Base-by-base conservation (phyloP, 768 basidiomycete genomes). In the Suillus decipiens region DNA sequence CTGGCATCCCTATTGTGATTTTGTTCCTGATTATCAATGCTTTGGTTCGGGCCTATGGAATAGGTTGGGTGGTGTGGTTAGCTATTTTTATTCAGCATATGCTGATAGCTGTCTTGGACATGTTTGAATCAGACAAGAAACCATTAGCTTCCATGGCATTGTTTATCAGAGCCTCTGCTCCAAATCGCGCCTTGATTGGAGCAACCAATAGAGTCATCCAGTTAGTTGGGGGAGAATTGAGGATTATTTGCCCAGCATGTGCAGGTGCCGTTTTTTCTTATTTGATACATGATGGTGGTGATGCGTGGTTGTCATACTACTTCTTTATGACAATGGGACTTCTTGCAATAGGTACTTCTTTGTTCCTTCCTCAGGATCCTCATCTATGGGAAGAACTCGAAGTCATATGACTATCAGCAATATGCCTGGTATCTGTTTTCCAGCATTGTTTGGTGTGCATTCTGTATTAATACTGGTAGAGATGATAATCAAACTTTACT, bases 141-240 rank as follows among this genome's bases (percentile, higher is more conserved):
- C 28, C 3, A 28, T 28, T 28, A 48, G 47, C 22, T 6, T 24
- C 47, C n/a, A 11, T 48, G 47, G n/a, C 17, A 3, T 47, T 45
- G 17, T 45, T 15, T 31, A 8, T 60, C 50, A 39, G n/a, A 11
- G 11, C 10, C 63, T 73, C 47, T 24, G 47, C 47, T 48, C 47
- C 47, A 12, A 48, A 48, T 24, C 47, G 47, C 1, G 47, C 47
- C 5, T 48, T 22, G 5, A 5, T 48, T 1, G 47, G 47, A 6
- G 47, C 22, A 48, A 48, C 24, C 11, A 48, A 48, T 24, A 22
- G 47, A 24, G 6, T 48, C 5, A 0, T 9, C 12, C 47, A 48
- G 24, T 5, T 24, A 12, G 4, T 24, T 48, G 47, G 7, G 5
- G 22, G 12, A 7, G 47, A 12, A 24, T 22, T 22, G 14, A 48